Percentiles rank a stretch among this genome's conserved stretches.
Evolutionary conservation across 495 filamentous ascomycete species (phyloP).

Genomic region (Podospora comata): DNA sequence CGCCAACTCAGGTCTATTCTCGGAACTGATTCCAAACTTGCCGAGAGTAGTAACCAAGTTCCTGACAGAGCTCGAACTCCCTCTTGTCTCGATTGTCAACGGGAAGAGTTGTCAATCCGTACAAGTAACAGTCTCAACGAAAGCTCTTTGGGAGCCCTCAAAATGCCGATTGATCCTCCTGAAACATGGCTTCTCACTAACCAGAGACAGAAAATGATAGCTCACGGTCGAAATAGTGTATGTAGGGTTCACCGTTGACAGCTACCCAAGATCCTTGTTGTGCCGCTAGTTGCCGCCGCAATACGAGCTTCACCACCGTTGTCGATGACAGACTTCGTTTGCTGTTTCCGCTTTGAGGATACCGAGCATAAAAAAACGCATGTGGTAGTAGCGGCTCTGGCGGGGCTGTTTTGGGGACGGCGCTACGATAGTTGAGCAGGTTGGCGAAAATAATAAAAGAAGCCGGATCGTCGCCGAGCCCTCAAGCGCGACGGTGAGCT

Average conservation of each 20-base stretch:
- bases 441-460: slow-evolving; percentile 3
- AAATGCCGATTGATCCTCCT: background rate
- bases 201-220: background rate
- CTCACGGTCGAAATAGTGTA: background rate
- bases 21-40: too few relatives aligned
- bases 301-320: background rate
- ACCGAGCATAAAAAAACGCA: background rate
- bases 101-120: too few relatives aligned
- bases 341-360: background rate
- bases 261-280: background rate
- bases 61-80: too few relatives aligned
- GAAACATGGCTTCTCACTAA: background rate
- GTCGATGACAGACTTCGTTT: background rate
- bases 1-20: too few relatives aligned
- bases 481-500: slow-evolving; percentile 4
- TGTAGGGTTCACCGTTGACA: background rate
- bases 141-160: background rate
- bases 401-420: background rate
- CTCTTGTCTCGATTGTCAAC: too few relatives aligned
- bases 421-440: slow-evolving; percentile 3
- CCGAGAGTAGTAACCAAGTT: too few relatives aligned
- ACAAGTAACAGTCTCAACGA: background rate
- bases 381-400: background rate
- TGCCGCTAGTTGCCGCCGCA: background rate
- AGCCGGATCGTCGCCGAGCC: slow-evolving; percentile 1